Evolutionary conservation across 2,329 filamentous ascomycete species (phyloP), one percentile per base, ranked within the genome.

Genomic region (Pseudonectria buxi): DNA sequence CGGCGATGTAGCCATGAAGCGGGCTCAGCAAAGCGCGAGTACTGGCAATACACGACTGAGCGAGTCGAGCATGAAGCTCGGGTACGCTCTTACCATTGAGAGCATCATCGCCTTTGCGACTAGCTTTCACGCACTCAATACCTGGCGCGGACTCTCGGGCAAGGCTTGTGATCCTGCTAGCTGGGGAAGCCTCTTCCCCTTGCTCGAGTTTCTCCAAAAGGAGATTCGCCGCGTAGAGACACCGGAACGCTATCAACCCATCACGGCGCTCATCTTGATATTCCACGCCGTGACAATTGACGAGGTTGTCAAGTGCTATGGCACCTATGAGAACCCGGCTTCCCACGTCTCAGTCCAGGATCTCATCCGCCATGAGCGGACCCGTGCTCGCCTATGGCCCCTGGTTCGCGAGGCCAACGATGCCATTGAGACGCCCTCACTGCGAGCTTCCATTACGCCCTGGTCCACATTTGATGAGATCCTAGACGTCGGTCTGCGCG

Each of bases 51-150:
- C 45, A 6, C 51, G 49, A 13, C 40, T 47, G 6, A 47, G 53
- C 25, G 53, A 58, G n/a, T 35, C 55, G 6, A 62, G 62, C 15
- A 53, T 59, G 34, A 67, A 65, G 46, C 56, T 62, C n/a, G 61
- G 61, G 24, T 62, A 59, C 22, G 62, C 62, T 1, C 56, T 71
- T 10, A 64, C 65, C 24, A 55, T 74, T 7, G 71, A 74, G 46
- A 69, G 70, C 51, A 61, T 71, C 14, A 52, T 74, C 35, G 64
- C 68, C 5, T 78, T 74, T 45, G 69, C 77, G 58, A 57, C 72
- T 11, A 64, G 66, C 2, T 76, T 77, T 53, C 64, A 73, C 41
- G 61, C 68, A 3, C 56, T 69, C 29, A 69, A 69, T 53, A 61
- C 68, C 29, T 56, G 56, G 10, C 64, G 69, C 4, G 53, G 58